Percentiles rank a stretch among this genome's conserved stretches.
Conservation (phyloP, 495 filamentous ascomycete genomes). For the Tuber melanosporum region DNA sequence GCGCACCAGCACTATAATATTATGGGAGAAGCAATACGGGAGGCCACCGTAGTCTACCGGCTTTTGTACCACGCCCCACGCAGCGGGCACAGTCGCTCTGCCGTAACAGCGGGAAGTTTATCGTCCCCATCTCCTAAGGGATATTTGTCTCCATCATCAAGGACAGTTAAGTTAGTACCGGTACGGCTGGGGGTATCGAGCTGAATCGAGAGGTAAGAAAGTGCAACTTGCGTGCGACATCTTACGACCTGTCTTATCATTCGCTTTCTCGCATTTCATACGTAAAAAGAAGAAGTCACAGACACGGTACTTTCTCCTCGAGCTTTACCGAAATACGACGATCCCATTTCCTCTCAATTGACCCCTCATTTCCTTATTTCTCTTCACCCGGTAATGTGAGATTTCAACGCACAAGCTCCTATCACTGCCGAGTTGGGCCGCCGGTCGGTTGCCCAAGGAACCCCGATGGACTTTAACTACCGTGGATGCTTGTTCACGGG, state of each 20-base stretch:
- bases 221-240: background rate
- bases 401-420: background rate
- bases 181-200: background rate
- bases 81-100: background rate
- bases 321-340: background rate
- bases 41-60: background rate
- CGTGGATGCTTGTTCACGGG: background rate
- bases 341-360: background rate
- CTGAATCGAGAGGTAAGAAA: background rate
- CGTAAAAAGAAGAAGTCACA: background rate
- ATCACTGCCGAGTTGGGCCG: background rate
- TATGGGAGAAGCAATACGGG: background rate
- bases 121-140: background rate
- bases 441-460: background rate
- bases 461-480: background rate
- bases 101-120: background rate
- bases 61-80: background rate
- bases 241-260: conserved; percentile 1
- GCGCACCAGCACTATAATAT: background rate
- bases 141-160: background rate
- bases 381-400: background rate
- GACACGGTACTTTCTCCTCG: background rate
- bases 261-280: background rate
- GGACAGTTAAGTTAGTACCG: background rate
- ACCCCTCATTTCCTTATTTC: background rate